Percentiles rank a stretch among this genome's conserved stretches.
phyloP scores from a whole-genome alignment of 164 flowering plant genomes.

The Malania oleifera region DNA sequence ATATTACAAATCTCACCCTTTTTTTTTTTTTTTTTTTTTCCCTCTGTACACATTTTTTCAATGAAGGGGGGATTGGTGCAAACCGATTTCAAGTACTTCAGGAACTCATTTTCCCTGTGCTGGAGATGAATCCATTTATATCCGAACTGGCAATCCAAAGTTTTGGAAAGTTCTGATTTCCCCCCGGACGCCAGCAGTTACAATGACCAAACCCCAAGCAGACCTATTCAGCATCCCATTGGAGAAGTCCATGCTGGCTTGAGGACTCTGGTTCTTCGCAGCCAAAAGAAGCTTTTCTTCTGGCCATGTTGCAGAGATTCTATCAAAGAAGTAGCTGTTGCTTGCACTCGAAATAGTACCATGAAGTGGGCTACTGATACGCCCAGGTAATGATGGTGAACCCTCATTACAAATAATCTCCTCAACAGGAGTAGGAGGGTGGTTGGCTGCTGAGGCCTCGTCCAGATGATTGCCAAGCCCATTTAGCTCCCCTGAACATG shows the following conservation, averaged over 20 bases:
- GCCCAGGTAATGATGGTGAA: constrained; percentile 30
- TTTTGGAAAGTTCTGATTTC: constrained; percentile 85
- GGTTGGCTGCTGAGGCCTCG: constrained; percentile 35
- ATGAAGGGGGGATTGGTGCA: constrained; percentile 1
- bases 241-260: constrained; percentile 39
- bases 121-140: constrained; percentile 20
- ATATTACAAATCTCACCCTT: constrained; percentile 42
- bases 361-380: constrained; percentile 44
- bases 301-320: constrained; percentile 71
- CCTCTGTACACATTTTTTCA: constrained; percentile 29
- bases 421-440: constrained; percentile 51
- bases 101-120: constrained; percentile 5
- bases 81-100: background rate
- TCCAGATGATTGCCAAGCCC: constrained; percentile 28
- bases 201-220: constrained; percentile 93
- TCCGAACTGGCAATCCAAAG: constrained; percentile 82
- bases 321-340: constrained; percentile 62
- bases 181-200: constrained; percentile 85
- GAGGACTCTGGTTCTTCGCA: constrained; percentile 42
- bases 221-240: constrained; percentile 40
- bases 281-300: constrained; percentile 66
- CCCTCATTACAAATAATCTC: constrained; percentile 30
- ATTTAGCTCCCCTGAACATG: constrained; percentile 20
- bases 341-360: constrained; percentile 47
- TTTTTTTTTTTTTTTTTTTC: too few relatives aligned